phyloP scores from a whole-genome alignment of 768 basidiomycete genomes.

The Mycena vulgaris region DNA sequence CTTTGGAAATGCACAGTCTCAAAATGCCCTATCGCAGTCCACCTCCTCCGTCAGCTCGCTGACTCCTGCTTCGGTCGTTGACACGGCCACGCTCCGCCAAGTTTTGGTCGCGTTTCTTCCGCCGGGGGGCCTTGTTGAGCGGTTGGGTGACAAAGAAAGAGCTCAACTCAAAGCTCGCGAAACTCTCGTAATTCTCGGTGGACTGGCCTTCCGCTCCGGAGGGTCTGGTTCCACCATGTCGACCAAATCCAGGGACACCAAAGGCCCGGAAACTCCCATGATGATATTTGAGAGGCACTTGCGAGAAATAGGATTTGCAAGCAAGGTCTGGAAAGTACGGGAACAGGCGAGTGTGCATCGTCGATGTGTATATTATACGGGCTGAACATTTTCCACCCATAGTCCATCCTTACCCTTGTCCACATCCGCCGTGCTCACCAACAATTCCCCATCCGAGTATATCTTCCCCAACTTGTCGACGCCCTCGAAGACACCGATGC shows the following conservation, averaged over 20 bases:
- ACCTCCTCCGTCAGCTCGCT: constrained; percentile 65
- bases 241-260: constrained; percentile 65
- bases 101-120: constrained; percentile 80
- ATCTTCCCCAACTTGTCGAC: constrained; percentile 84
- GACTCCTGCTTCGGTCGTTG: constrained; percentile 60
- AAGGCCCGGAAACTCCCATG: constrained; percentile 79
- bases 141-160: constrained; percentile 87
- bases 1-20: constrained; percentile 45
- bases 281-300: constrained; percentile 80
- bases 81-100: constrained; percentile 75
- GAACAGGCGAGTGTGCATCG: constrained; percentile 78
- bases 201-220: constrained; percentile 76
- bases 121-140: constrained; percentile 84
- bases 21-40: constrained; percentile 57
- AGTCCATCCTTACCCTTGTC: constrained; percentile 79
- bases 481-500: constrained; percentile 93
- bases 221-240: constrained; percentile 56
- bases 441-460: constrained; percentile 86
- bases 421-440: constrained; percentile 80
- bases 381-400: constrained; percentile 21
- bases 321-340: constrained; percentile 89
- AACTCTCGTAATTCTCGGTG: constrained; percentile 81
- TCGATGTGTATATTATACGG: constrained; percentile 9
- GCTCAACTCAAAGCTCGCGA: constrained; percentile 83
- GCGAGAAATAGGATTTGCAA: constrained; percentile 79